Base-by-base conservation (phyloP, 768 basidiomycete genomes). In the Lactifluus rugatus region DNA sequence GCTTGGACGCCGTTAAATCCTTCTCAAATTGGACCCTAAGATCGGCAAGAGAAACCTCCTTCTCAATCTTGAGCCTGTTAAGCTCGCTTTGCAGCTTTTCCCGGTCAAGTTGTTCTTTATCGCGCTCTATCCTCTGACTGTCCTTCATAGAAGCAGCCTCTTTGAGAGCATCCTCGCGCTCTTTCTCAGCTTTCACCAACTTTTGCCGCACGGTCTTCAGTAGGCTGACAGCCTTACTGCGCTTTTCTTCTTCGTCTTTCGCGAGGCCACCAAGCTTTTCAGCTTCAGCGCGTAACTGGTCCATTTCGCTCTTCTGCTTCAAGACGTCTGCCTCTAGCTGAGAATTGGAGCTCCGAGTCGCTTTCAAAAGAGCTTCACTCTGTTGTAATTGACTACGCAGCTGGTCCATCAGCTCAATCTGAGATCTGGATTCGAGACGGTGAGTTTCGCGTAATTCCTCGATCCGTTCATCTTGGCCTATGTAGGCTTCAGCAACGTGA, bases 211-310 rank as follows among this genome's bases (percentile, higher is more conserved):
- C 90, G 1, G 93, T 93, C 73, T 97, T 97, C 57, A 99, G 75
- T 26, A 97, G 73, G 51, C 84, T 87, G 63, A 98, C 87, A 0
- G 94, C 94, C 67, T 98, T 99, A 19, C 84, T 82, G 13, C 95
- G 83, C 72, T 99, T 98, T 72, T 99, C 96, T 70, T 98, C 96
- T 68, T 98, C 96, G 60, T 97, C 94, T 69, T 90, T 96, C 5
- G 83, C 85, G 10, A 75, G 55, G 19, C 73, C 74, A 62, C 82
- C 84, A 3, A 79, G 72, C 46, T 78, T 80, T 48, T 83, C 78
- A 1, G 85, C 70, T 56, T 96, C 89, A 17, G 75, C 70, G 48
- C 77, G 76, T n/a, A 93, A 72, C 17, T 75, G 77, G 2, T 79
- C 77, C 0, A 85, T 71, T 41, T 88, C 83, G 0, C 72, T 70